These are phyloP conservation scores for Calonectria crousiana DNA, from an alignment of 2,329 filamentous ascomycete species.

Conservation along the genomic window DNA sequence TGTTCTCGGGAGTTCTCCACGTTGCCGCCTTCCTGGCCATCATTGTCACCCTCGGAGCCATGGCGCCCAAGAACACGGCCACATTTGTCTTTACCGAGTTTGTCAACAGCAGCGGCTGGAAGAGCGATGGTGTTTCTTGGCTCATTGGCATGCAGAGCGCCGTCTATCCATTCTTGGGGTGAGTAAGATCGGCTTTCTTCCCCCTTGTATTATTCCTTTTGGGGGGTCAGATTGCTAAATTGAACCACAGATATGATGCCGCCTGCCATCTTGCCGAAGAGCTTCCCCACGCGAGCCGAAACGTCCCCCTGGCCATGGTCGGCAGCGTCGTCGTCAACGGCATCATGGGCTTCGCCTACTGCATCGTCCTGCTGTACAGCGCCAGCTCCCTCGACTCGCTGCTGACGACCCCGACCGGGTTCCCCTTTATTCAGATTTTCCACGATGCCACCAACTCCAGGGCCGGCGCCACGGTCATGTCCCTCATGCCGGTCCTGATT, in stretches of 20 bases:
- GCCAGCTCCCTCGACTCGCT: conserved; percentile 53
- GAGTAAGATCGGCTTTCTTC: conserved; percentile 5
- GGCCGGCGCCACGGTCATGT: conserved; percentile 44
- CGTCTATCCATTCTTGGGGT: conserved; percentile 51
- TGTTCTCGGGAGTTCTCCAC: conserved; percentile 43
- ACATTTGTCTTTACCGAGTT: conserved; percentile 49
- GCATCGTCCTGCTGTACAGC: conserved; percentile 57
- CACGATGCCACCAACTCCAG: conserved; percentile 44
- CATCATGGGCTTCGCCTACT: conserved; percentile 57
- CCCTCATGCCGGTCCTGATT: conserved; percentile 43
- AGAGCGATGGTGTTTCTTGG: conserved; percentile 48
- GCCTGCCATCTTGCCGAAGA: conserved; percentile 51
- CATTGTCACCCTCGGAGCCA: conserved; percentile 44
- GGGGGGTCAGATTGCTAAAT: no score
- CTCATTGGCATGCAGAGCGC: conserved; percentile 48
- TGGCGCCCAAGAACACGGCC: conserved; percentile 46
- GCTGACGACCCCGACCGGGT: conserved; percentile 55
- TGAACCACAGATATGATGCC: conserved; percentile 46
- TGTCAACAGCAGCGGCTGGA: conserved; percentile 49
- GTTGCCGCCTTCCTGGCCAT: conserved; percentile 44
- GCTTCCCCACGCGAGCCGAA: conserved; percentile 47
- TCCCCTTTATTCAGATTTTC: conserved; percentile 58
- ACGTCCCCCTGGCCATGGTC: conserved; percentile 51
- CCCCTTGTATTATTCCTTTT: no score
- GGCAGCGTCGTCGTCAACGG: conserved; percentile 56